Evolutionary conservation across 164 flowering plant genomes (phyloP), one percentile per base, ranked within the genome.

Genomic region (Sedum album): DNA sequence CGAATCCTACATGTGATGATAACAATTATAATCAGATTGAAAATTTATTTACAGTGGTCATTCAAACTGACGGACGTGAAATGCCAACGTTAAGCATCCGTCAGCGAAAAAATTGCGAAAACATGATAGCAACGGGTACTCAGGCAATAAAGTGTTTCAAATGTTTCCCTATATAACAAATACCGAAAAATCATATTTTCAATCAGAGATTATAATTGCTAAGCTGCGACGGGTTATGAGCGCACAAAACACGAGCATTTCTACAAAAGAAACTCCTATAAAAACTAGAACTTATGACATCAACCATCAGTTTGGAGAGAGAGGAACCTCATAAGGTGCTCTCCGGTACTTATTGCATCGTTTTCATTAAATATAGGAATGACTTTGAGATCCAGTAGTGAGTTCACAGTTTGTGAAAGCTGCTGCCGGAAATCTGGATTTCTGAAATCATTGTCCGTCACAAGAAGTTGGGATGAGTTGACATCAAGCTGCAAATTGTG

Each of bases 321-420:
- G 69, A 57, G 21, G 21, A 71, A 83, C 99, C 97, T 92, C 96
- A 78, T 90, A 95, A 21, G 97, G 97, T 64, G 96, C 97, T 83
- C 71, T 88, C 76, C 97, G 81, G 99, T 88, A 77, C 97, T 95
- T 68, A 92, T 76, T 31, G 97, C 91, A 82, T 95, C 99, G 79
- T 95, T 95, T 79, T 95, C 99, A 78, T 95, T 95, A 65, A 95
- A 88, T 66, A 95, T 82, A 23, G 99, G 99, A 79, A 95, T 71
- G 67, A 90, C 96, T 73, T 73, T 95, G 55, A 84, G 77, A 63
- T 75, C 46, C 69, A 92, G 66, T 74, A 95, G 74, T 28, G 88
- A 76, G 2, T 81, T 60, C 35, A 92, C 97, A 0, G 95, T 90
- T 65, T 95, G 88, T 73, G 64, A 72, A n/a, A 95, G 89, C 71